These are phyloP conservation scores for Neurospora sp. DNA, from an alignment of 495 filamentous ascomycete genomes.

Conservation along the genomic window DNA sequence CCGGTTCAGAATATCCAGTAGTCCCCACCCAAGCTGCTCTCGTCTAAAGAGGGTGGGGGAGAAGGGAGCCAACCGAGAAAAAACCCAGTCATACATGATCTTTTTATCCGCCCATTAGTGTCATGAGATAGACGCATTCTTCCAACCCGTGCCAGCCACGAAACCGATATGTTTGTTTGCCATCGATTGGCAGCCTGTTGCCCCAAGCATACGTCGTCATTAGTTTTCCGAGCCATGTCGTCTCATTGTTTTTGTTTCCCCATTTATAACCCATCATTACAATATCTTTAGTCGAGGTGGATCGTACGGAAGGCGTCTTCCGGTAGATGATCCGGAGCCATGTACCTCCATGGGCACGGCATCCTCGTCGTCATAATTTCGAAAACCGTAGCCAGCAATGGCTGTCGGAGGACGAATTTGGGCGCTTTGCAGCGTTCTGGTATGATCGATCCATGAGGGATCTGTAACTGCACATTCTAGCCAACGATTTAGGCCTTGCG, in stretches of 20 bases:
- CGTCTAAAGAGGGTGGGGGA: neutral
- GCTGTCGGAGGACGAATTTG: neutral
- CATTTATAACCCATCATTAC: slow-evolving; percentile 22
- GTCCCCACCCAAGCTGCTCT: neutral
- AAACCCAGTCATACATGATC: neutral
- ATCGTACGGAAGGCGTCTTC: neutral
- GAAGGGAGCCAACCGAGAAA: neutral
- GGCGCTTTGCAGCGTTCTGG: neutral
- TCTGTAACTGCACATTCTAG: neutral
- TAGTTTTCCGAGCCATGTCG: slow-evolving; percentile 10
- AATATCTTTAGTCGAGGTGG: slow-evolving; percentile 2
- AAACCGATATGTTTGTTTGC: neutral
- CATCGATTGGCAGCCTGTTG: neutral
- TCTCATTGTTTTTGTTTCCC: slow-evolving; percentile 12
- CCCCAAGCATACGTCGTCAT: slow-evolving; percentile 15
- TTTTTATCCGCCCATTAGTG: neutral
- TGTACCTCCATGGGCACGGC: neutral
- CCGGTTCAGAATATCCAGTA: neutral
- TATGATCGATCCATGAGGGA: neutral
- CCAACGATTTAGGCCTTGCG: slow-evolving; percentile 44
- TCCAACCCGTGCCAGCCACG: neutral
- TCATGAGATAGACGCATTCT: neutral
- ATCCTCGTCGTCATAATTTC: neutral
- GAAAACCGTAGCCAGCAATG: neutral
- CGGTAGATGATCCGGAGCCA: neutral